These are phyloP conservation scores for Fusarium dlaminii DNA, from an alignment of 2,329 filamentous ascomycete genomes.

Conservation along the genomic window DNA sequence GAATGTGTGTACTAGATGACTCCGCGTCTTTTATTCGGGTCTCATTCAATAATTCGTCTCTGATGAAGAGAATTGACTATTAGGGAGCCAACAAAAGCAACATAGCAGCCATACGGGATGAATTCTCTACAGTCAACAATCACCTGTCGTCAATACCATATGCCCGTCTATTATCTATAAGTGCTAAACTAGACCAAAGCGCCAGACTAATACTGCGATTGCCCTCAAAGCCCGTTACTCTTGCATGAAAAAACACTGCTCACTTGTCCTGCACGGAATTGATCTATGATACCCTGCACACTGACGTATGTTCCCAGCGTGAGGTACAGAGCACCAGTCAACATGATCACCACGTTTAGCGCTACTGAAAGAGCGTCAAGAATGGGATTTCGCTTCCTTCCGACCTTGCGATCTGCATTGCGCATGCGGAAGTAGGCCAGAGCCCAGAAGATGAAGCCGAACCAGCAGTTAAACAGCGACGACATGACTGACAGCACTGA, in stretches of 20 bases:
- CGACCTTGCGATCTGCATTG: constrained; percentile 64
- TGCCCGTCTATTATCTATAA: neutral
- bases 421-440: constrained; percentile 83
- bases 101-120: neutral
- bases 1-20: neutral
- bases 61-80: neutral
- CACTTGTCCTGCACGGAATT: constrained; percentile 73
- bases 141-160: neutral
- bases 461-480: constrained; percentile 90
- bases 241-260: constrained; percentile 79
- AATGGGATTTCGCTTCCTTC: constrained; percentile 59
- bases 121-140: neutral
- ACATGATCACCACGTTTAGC: constrained; percentile 78
- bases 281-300: constrained; percentile 78
- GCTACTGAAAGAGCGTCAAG: constrained; percentile 63
- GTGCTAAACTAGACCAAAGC: neutral
- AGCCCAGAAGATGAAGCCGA: constrained; percentile 96
- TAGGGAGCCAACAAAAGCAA: no score
- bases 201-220: neutral
- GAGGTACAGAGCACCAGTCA: constrained; percentile 80
- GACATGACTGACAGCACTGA: constrained; percentile 75
- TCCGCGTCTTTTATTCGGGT: fast-evolving
- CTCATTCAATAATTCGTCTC: fast-evolving
- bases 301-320: constrained; percentile 82
- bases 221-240: constrained; percentile 68